phyloP scores from a whole-genome alignment of 148 eudicot species.

The Cornus kousa region DNA sequence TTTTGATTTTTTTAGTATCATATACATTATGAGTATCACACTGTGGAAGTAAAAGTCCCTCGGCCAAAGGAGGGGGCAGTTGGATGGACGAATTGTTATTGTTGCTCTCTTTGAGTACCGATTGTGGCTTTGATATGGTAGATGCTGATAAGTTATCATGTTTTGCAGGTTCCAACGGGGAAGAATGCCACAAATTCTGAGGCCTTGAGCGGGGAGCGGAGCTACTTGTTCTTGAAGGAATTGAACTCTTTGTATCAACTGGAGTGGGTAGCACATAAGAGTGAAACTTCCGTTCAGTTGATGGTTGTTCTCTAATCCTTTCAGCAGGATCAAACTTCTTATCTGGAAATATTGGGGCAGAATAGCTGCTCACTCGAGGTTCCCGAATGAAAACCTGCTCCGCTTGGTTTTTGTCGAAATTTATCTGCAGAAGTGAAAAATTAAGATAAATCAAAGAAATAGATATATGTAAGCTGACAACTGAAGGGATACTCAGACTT shows the following conservation, averaged over 20 bases:
- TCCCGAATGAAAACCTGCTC: conserved; percentile 43
- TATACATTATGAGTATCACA: conserved; percentile 40
- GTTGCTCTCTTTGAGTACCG: conserved; percentile 32
- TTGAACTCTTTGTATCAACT: conserved; percentile 59
- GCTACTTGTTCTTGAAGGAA: conserved; percentile 41
- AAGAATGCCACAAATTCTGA: conserved; percentile 63
- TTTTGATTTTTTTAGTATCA: conserved; percentile 54
- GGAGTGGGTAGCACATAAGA: conserved; percentile 88
- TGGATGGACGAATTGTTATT: conserved; percentile 35
- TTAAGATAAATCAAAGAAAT: background rate
- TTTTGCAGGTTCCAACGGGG: conserved; percentile 58
- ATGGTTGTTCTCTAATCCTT: conserved; percentile 46
- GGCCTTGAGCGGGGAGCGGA: conserved; percentile 46
- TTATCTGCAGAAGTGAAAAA: conserved; percentile 37
- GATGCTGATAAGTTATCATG: conserved; percentile 38
- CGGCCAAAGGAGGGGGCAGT: conserved; percentile 51
- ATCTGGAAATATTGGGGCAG: conserved; percentile 71
- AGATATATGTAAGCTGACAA: background rate
- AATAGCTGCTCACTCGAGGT: conserved; percentile 55
- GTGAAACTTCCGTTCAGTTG: conserved; percentile 49
- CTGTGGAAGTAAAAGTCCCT: conserved; percentile 42
- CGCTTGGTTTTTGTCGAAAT: conserved; percentile 41
- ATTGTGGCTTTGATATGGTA: conserved; percentile 25
- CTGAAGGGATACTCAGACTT: background rate
- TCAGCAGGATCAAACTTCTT: conserved; percentile 58